Base-by-base conservation (phyloP, 768 basidiomycete species). In the Tylopilus cervinicoccineus region DNA sequence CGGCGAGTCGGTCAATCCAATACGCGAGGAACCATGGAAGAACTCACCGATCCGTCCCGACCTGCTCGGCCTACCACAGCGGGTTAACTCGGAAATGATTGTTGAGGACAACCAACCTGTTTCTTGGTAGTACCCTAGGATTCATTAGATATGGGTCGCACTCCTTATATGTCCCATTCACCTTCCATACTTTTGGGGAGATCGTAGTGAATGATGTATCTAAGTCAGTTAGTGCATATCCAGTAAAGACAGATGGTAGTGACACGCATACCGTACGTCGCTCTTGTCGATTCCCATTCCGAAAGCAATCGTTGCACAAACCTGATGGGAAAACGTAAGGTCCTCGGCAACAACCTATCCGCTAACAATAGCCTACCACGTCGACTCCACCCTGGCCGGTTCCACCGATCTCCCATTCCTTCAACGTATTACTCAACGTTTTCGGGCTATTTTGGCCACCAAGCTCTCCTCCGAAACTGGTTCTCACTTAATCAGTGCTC, bases 241-340 rank as follows among this genome's bases (percentile, higher is more conserved):
- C 1, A 28, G 8, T 11, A 22, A 37, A 34, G 31, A 38, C 3
- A 28, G n/a, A 32, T 17, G 3, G 13, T 17, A 47, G 1, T 2
- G 26, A 26, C 29, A 27, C 6, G 36, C 66, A 19, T 60, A 81
- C 81, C 86, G 76, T 44, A 88, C 86, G 52, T 89, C 83, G 17
- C 78, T 71, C 68, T 91, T 92, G 62, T 93, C 88, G 38, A 93
- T 91, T 2, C 89, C 89, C 70, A 91, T 81, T 2, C 90, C 90
- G 56, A 92, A 93, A 5, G 89, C 89, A 42, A 92, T 79, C 0
- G 88, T 88, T 10, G 86, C 86, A 22, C 86, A 81, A 36, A 88
- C 83, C 84, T 86, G 14, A 32, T 8, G 45, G n/a, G 7, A 28
- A 26, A 9, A 17, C 20, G 28, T 47, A 34, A 37, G 42, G 33